Percentiles rank a stretch among this genome's conserved stretches.
Conservation (phyloP, 345 rosid genomes). For the Toxicodendron radicans region DNA sequence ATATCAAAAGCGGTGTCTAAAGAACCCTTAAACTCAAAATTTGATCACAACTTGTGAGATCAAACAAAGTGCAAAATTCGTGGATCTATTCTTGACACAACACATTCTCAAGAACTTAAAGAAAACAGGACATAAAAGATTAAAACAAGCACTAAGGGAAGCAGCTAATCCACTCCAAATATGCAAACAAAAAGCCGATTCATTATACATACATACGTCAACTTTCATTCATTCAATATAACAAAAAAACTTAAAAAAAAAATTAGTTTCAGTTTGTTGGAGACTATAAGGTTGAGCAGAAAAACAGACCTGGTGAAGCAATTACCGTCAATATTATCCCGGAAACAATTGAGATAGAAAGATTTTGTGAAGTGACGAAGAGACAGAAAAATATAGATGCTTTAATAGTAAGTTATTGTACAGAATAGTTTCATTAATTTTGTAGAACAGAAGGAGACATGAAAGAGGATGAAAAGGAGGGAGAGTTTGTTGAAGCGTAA, state of each 20-base stretch:
- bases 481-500: background rate
- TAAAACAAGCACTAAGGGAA: background rate
- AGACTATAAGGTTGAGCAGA: background rate
- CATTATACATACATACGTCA: too few relatives aligned
- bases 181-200: background rate
- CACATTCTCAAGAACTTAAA: background rate
- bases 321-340: background rate
- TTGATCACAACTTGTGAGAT: background rate
- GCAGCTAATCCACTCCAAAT: background rate
- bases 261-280: background rate
- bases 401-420: background rate
- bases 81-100: background rate
- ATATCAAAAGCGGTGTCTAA: background rate
- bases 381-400: background rate
- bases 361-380: background rate
- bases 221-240: background rate
- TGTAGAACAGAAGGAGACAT: background rate
- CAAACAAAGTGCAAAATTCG: background rate
- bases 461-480: background rate
- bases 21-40: background rate
- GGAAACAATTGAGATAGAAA: background rate
- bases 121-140: background rate
- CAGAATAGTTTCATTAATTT: background rate
- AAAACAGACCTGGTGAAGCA: background rate
- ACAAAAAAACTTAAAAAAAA: background rate